Evolutionary conservation across 257 asterid genomes (phyloP), one percentile per base, ranked within the genome.

Genomic region (Forsythia viridissima): DNA sequence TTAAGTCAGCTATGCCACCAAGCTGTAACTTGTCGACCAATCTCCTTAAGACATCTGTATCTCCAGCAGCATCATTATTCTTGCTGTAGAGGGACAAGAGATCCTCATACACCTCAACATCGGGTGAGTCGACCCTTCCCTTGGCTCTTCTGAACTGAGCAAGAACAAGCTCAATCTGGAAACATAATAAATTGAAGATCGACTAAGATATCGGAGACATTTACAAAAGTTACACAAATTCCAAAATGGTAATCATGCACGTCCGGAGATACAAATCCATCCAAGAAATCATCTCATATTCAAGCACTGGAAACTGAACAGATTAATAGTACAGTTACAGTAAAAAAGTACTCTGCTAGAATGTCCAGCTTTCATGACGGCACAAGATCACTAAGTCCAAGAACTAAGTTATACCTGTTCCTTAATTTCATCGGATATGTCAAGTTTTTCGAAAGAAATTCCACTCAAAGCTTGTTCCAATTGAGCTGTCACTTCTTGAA

Each of bases 61-160:
- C 90, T 77, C 83, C 84, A n/a, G 79, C 76, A 71, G 84, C 73
- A 71, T 88, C 90, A 13, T 76, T 81, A 68, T 81, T 84, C 63
- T 85, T 83, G 65, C 78, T 82, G 83, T 87, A 91, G 48, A 96
- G 92, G 73, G 88, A 87, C 43, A 87, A 77, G 38, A 96, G 89
- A 85, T 93, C 99, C 37, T 96, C 96, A 75, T 86, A 89, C 61
- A 96, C 90, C 86, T 90, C 95, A 61, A 43, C 77, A 77, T 93
- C 99, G 3, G 93, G 93, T 39, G 91, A 84, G 67, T 96, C 98
- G 16, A 83, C 88, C 86, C 97, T 92, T 82, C 97, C 97, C 87
- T 96, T 93, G 77, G 98, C 99, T 87, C 98, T 88, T 86, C 91
- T 87, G 88, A 96, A 96, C 89, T 96, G 99, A 72, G 99, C 89